Base-by-base conservation (phyloP, 2,329 filamentous ascomycete genomes). In the Arthrocladium fulminans region DNA sequence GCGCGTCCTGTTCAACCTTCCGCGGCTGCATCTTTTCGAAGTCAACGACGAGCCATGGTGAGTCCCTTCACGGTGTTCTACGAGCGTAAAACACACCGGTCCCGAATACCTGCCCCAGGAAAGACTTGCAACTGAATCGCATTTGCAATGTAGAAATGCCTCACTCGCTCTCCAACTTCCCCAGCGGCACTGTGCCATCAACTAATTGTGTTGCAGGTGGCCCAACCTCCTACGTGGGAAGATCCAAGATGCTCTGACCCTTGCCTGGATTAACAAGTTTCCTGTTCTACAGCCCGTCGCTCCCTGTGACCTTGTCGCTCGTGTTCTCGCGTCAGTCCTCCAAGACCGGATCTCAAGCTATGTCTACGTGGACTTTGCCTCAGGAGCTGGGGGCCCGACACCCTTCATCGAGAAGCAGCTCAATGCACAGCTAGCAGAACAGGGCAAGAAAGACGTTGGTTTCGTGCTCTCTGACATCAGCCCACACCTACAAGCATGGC, bases 281-380 rank as follows among this genome's bases (percentile, higher is more conserved):
- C 81, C 81, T 2, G 25, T 77, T 27, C 56, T 84, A 3, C 80
- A 84, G 59, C 61, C 65, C 23, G 64, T 66, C 44, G 76, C 79
- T 7, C 78, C 82, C 1, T 80, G 81, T 15, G 67, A 72, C n/a
- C 61, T 81, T 35, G 80, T 79, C n/a, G 76, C 81, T 40, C 64
- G 69, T 37, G 66, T 78, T 17, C 73, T 87, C 39, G 68, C 73
- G 32, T 65, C 64, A 19, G 67, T 75, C 35, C 71, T 83, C 12
- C 70, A 72, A 29, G 51, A 60, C 3, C 60, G 67, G 22, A 67
- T 78, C 1, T 65, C 70, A 15, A 64, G 69, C 1, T 80, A 83
- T 63, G 79, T 75, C 15, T 80, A 84, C 57, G 74, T 88, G 52
- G 85, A 89, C 67, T 86, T 88, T 64, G 87, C 84, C 63, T 81